Base-by-base conservation (phyloP, 1,284 basidiomycete species). In the Pascua sp. region DNA sequence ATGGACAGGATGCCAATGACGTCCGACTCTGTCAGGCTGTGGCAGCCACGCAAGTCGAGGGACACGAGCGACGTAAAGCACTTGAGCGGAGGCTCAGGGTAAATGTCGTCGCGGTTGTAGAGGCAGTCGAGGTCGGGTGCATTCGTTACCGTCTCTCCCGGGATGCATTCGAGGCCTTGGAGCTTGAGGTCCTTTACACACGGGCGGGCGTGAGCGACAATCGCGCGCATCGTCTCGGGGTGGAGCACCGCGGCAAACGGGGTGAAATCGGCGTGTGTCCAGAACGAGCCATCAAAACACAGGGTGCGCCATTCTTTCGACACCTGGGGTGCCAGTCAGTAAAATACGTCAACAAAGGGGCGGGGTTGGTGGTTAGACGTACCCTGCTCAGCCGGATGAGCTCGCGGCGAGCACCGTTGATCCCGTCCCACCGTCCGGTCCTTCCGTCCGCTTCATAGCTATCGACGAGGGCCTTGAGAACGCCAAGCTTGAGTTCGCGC, bases 211-310 rank as follows among this genome's bases (percentile, higher is more conserved):
- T 62, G 56, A 5, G 38, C 7, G 15, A 72, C 67, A 11, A 76
- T 69, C 43, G 64, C 52, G 32, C 54, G 55, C 41, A 68, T 50
- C 5, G 69, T 72, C 15, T 65, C 67, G 2, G 71, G 68, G 17
- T 73, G 71, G 52, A 78, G 49, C 47, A 61, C 49, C 17, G 80
- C 76, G 15, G 85, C 82, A 72, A 87, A 86, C 4, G 83, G 76
- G 9, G 75, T 81, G 42, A 89, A 79, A 69, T 88, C 81, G 42
- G 90, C 75, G 49, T 81, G 65, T 36, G 80, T 71, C 92, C 93
- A 96, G 15, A 95, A 81, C 70, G 92, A 88, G 9, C 92, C 92
- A 71, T 96, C 93, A 62, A 88, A 85, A 47, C 87, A 86, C 38
- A 94, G 84, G 8, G 79, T 71, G 52, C 83, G 85, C 91, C 92